Evolutionary conservation across 176 grass and related monocot species (phyloP), one percentile per base, ranked within the genome.

Genomic region (Miscanthus lutarioriparius): DNA sequence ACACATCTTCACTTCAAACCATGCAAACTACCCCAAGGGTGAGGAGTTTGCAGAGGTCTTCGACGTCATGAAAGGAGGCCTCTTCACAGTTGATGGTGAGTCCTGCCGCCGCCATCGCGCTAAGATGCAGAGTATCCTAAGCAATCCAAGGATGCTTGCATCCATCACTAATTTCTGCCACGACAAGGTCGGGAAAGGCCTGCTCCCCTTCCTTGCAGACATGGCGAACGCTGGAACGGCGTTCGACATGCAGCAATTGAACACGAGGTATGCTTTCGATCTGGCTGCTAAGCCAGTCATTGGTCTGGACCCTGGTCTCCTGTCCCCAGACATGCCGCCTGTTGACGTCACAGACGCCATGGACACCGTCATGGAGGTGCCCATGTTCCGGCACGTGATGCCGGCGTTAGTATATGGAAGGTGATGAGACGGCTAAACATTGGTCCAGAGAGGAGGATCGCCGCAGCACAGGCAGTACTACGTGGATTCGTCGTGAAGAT

Each of bases 21-120:
- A 70, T 40, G 25, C 59, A 4, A 89, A 89, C 49, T 89, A 81
- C 48, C 82, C 82, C 45, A 85, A 85, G 47, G 87, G 82, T 17
- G 70, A 40, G 25, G 70, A 64, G 8, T 85, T 85, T 63, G 43
- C 48, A 0, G 36, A 74, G 7, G 64, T 80, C 48, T 84, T 89
- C 47, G 87, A 89, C 61, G 22, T 89, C 36, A 39, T 80, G 45
- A 16, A 77, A 5, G 87, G 73, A 12, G 65, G 70, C 19, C 22
- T 89, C 59, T 76, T 89, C 44, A 85, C 78, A 19, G 22, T 39
- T 1, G 87, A 89, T 27, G 82, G 69, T 4, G 82, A 89, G 33
- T 1, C 19, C 17, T 70, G 76, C 39, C 68, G 77, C 20, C 37
- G 16, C 2, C 87, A 80, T 28, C 58, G 87, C 2, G 28, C 7